Evolutionary conservation across 2,329 filamentous ascomycete genomes (phyloP).

Genomic region (Talaromyces atroroseus): DNA sequence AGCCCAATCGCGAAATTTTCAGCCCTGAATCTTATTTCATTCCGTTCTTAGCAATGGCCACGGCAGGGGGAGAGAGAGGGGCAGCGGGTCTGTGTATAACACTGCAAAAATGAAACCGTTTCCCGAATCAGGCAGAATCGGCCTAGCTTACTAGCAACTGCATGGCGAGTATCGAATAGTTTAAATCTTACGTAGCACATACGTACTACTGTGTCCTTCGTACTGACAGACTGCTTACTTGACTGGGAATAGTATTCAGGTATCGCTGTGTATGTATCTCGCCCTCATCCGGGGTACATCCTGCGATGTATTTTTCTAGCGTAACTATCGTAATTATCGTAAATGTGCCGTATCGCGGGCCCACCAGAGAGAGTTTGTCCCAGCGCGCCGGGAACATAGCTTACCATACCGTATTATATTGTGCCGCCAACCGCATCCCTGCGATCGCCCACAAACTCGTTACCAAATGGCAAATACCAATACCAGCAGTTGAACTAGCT

Average conservation of each 20-base stretch:
- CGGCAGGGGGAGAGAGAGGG: not conserved
- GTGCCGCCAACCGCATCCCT: not conserved
- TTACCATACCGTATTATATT: not conserved
- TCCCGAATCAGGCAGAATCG: not conserved
- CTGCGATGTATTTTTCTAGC: not conserved
- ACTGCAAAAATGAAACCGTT: not conserved
- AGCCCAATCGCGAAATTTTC: conserved; percentile 1
- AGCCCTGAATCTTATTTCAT: not conserved
- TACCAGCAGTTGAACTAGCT: not conserved
- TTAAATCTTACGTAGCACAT: not conserved
- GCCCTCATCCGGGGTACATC: not conserved
- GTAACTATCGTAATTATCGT: not conserved
- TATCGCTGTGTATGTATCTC: not conserved
- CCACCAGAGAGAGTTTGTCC: conserved; percentile 3
- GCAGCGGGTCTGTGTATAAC: not conserved
- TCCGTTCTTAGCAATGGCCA: not conserved
- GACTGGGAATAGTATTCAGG: not conserved
- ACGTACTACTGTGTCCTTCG: not conserved
- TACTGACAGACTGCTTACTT: not conserved
- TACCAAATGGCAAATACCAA: too few species aligned
- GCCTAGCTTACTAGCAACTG: not conserved
- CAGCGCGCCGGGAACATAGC: conserved; percentile 1
- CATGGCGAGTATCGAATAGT: not conserved
- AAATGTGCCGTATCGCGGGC: not conserved
- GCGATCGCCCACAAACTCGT: not conserved